These are phyloP conservation scores for Tuber aestivum DNA, from an alignment of 495 filamentous ascomycete genomes.

Conservation along the genomic window DNA sequence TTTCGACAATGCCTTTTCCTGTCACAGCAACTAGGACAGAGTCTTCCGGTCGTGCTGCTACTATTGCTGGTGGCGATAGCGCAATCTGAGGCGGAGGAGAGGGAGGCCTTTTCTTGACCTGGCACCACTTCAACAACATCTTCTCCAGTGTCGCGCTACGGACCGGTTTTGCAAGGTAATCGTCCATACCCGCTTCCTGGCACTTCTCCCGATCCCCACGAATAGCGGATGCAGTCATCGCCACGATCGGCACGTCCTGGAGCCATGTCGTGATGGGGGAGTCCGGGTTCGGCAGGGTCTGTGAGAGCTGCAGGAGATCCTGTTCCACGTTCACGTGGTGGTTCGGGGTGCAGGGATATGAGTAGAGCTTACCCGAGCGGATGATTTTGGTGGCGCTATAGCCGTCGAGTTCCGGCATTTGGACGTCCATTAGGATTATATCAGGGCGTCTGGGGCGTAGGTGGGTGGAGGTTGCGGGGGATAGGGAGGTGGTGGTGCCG, in stretches of 20 bases:
- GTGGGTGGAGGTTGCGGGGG: conserved; percentile 5
- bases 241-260: conserved; percentile 59
- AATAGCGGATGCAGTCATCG: conserved; percentile 76
- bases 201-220: conserved; percentile 77
- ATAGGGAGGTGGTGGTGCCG: conserved; percentile 10
- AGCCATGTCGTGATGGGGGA: conserved; percentile 21
- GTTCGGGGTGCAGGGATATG: conserved; percentile 14
- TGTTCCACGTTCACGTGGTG: conserved; percentile 26
- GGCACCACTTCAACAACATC: conserved; percentile 60
- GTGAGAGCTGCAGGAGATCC: conserved; percentile 1
- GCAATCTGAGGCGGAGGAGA: not conserved
- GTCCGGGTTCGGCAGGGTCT: conserved; percentile 14
- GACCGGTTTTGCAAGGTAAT: conserved; percentile 75
- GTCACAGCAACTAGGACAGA: conserved; percentile 18
- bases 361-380: conserved; percentile 44
- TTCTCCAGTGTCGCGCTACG: conserved; percentile 61
- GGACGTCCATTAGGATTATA: conserved; percentile 83
- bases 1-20: conserved; percentile 26
- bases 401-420: conserved; percentile 78
- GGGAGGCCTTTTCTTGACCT: conserved; percentile 10
- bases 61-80: conserved; percentile 17
- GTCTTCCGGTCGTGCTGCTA: conserved; percentile 3
- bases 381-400: conserved; percentile 70
- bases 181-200: conserved; percentile 70
- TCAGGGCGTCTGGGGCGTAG: conserved; percentile 49